phyloP scores from a whole-genome alignment of 176 grass and related monocot species.

The Miscanthus lutarioriparius region DNA sequence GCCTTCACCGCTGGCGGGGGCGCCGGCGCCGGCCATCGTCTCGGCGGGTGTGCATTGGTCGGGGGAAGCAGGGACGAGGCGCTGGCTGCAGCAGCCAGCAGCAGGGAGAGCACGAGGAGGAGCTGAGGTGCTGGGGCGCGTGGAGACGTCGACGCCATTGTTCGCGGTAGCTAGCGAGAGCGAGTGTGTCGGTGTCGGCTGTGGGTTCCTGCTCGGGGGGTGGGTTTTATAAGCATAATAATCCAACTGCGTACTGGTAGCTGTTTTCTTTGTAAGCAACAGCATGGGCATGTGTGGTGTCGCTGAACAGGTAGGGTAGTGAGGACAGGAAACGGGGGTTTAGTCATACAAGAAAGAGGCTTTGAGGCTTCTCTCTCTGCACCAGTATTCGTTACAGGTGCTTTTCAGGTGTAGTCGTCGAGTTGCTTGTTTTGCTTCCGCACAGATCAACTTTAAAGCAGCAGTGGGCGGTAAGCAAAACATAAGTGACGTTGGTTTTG shows the following conservation, averaged over 20 bases:
- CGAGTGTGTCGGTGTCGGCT: not conserved
- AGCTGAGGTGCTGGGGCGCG: not conserved
- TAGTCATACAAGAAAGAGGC: not conserved
- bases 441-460: too few relatives aligned
- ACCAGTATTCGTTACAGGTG: not conserved
- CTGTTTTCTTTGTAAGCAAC: not conserved
- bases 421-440: not conserved
- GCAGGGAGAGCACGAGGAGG: slow-evolving; percentile 19
- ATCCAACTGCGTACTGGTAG: too few relatives aligned
- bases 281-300: not conserved
- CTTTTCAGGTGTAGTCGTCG: not conserved
- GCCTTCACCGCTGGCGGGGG: not conserved
- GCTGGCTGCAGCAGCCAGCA: not conserved
- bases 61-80: not conserved
- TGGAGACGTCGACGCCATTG: slow-evolving; percentile 20
- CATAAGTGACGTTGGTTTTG: not conserved
- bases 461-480: too few relatives aligned
- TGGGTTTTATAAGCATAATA: not conserved
- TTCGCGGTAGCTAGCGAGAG: not conserved
- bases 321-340: not conserved
- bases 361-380: not conserved
- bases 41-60: slow-evolving; percentile 21
- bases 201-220: not conserved
- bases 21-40: too few relatives aligned
- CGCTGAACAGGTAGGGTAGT: not conserved